Conservation (phyloP, 73 alveolate species). For the Paramecium sonneborni region DNA sequence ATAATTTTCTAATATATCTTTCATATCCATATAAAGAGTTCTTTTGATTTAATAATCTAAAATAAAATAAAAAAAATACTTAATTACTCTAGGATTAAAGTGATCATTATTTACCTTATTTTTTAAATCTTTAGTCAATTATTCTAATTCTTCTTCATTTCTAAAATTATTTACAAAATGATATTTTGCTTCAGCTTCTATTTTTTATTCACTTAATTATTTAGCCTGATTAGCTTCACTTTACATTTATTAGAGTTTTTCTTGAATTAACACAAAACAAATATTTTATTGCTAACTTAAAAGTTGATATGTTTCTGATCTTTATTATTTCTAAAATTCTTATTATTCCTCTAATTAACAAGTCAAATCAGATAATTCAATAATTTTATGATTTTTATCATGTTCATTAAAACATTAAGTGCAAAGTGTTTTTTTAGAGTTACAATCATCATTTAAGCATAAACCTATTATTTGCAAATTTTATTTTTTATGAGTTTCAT, state of each 20-base stretch:
- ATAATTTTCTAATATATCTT: not conserved
- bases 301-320: not conserved
- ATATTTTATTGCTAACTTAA: not conserved
- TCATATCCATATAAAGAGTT: not conserved
- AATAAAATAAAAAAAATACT: not conserved
- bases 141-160: not conserved
- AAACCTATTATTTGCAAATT: not conserved
- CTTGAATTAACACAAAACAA: not conserved
- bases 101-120: not conserved
- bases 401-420: not conserved
- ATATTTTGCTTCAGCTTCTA: not conserved
- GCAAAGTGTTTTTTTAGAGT: not conserved
- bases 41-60: not conserved
- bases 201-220: not conserved
- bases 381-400: not conserved
- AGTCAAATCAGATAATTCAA: not conserved
- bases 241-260: not conserved
- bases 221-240: not conserved
- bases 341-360: not conserved
- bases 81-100: not conserved
- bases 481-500: not conserved
- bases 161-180: not conserved
- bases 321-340: not conserved
- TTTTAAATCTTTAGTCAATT: not conserved
- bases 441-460: not conserved